A percentile compares a stretch with the other conserved stretches of the same genome.
These are phyloP conservation scores for Trichoderma afroharzianum DNA, from an alignment of 2,329 filamentous ascomycete species.

Conservation along the genomic window DNA sequence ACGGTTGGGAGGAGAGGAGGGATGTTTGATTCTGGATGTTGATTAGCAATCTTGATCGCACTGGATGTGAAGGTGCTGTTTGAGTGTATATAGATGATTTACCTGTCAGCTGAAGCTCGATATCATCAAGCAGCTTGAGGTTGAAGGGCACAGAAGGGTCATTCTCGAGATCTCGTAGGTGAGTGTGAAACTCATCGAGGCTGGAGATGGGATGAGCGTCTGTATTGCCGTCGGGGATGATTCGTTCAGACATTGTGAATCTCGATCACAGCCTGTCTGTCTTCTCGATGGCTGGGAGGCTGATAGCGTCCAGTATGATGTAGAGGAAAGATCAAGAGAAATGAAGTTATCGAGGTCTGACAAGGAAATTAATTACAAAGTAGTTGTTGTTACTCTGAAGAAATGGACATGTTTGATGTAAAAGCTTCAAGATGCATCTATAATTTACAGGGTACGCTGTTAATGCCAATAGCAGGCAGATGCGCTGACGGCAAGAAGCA, in stretches of 20 bases:
- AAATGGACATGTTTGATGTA: too few species aligned
- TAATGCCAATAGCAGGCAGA: conserved; percentile 5
- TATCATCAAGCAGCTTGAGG: conserved; percentile 53
- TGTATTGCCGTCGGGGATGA: conserved; percentile 38
- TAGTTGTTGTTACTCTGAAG: neutral
- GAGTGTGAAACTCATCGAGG: conserved; percentile 51
- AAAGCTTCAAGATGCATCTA: neutral
- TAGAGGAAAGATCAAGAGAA: neutral
- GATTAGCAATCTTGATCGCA: neutral
- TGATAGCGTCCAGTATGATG: too few species aligned
- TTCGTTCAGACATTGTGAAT: conserved; percentile 27
- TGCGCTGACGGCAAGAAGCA: conserved; percentile 15
- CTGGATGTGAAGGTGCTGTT: neutral
- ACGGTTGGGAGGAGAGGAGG: conserved; percentile 49
- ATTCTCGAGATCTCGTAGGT: conserved; percentile 48
- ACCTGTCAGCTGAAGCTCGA: conserved; percentile 58
- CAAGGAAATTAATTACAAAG: neutral
- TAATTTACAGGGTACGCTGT: neutral
- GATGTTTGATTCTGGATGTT: conserved; percentile 47
- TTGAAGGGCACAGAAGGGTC: conserved; percentile 42
- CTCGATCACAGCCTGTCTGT: too few species aligned
- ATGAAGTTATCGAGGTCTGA: neutral
- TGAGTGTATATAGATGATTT: conserved; percentile 10
- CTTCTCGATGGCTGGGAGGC: neutral
- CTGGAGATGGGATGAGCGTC: conserved; percentile 47